Percentiles rank a stretch among this genome's conserved stretches.
Evolutionary conservation across 768 basidiomycete species (phyloP).

Genomic region (Amyloporia xantha): DNA sequence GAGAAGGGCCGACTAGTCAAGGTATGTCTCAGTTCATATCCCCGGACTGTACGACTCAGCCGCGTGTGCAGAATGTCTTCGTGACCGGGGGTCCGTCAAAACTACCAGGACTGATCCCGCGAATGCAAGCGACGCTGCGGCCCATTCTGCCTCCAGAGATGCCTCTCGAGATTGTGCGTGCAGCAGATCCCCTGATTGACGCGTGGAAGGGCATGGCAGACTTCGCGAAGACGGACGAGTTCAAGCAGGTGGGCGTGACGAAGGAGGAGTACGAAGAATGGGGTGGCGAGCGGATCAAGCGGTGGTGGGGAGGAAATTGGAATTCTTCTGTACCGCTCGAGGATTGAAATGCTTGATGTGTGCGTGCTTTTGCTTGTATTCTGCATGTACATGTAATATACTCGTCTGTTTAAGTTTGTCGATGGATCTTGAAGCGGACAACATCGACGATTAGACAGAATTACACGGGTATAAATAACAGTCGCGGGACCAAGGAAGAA

Average conservation of each 20-base stretch:
- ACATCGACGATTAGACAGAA: neutral
- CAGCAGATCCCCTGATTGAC: conserved; percentile 62
- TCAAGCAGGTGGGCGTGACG: conserved; percentile 53
- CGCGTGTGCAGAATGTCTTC: conserved; percentile 69
- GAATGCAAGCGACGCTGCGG: conserved; percentile 68
- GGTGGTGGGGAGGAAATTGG: conserved; percentile 94
- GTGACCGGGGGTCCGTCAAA: conserved; percentile 79
- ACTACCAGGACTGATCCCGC: conserved; percentile 59
- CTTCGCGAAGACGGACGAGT: conserved; percentile 53
- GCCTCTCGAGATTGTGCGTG: conserved; percentile 54
- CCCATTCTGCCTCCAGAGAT: conserved; percentile 84
- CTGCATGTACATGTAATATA: neutral
- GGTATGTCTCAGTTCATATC: conserved; percentile 33
- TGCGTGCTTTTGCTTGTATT: no score
- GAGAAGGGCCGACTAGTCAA: conserved; percentile 72
- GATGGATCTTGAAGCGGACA: neutral
- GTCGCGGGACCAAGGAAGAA: neutral
- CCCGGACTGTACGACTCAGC: no score
- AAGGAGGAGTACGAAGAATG: conserved; percentile 84
- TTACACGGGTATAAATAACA: conserved; percentile 6
- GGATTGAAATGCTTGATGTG: no score
- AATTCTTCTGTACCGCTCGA: conserved; percentile 34
- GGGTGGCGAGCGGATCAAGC: conserved; percentile 80
- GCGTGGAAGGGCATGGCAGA: conserved; percentile 93
- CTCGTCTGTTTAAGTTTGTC: neutral